Percentiles rank a stretch among this genome's conserved stretches.
These are phyloP conservation scores for Alternaria longipes DNA, from an alignment of 2,329 filamentous ascomycete species.

Conservation along the genomic window DNA sequence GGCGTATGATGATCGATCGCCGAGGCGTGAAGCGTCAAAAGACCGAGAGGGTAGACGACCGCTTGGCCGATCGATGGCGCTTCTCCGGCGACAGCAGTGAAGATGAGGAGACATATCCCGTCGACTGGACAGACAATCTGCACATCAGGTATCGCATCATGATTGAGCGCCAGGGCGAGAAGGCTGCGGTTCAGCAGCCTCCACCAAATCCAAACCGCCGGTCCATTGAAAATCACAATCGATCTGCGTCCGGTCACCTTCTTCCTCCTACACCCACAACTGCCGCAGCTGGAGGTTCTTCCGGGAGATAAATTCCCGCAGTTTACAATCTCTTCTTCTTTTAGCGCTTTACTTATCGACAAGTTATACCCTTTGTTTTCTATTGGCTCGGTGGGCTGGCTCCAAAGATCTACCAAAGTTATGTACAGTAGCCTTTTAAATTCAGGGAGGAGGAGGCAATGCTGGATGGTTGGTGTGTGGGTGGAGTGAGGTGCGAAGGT, in stretches of 20 bases:
- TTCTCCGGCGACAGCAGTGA: constrained; percentile 88
- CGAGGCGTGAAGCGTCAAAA: constrained; percentile 69
- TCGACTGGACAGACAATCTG: constrained; percentile 72
- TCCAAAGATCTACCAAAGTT: constrained; percentile 32
- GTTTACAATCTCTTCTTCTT: constrained; percentile 11
- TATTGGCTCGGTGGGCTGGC: constrained; percentile 29
- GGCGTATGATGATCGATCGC: constrained; percentile 88
- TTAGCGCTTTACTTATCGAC: constrained; percentile 26
- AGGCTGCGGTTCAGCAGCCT: constrained; percentile 43
- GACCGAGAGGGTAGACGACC: constrained; percentile 42
- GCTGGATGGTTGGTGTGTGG: neutral
- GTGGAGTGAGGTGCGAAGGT: neutral
- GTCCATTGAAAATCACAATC: constrained; percentile 48
- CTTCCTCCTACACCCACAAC: constrained; percentile 44
- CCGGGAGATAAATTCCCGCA: constrained; percentile 15
- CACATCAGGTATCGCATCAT: constrained; percentile 67
- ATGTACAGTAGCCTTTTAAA: constrained; percentile 33
- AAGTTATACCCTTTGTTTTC: constrained; percentile 47
- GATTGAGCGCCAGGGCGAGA: constrained; percentile 55
- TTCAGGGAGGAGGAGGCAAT: constrained; percentile 3
- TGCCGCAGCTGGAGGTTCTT: constrained; percentile 18
- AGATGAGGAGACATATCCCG: constrained; percentile 75
- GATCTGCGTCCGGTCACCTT: constrained; percentile 48
- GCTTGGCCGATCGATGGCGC: constrained; percentile 68
- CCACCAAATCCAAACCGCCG: constrained; percentile 36